These are phyloP conservation scores for Prunus mume DNA, from an alignment of 306 rosid genomes.

Conservation along the genomic window DNA sequence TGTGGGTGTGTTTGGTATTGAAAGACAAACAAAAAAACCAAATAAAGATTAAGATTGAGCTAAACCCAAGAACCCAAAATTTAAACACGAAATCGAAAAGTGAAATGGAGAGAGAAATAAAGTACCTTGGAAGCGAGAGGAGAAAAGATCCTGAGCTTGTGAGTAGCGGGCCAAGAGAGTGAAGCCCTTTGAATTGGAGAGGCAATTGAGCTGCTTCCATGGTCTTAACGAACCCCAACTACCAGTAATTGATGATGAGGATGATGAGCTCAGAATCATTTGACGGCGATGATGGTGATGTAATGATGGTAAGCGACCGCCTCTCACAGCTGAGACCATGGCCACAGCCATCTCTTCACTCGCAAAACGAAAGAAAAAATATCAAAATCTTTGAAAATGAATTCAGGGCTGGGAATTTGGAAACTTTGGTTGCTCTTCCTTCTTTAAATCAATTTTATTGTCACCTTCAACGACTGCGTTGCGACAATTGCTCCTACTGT, in stretches of 20 bases:
- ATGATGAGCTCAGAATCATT: neutral
- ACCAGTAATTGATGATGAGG: constrained; percentile 11
- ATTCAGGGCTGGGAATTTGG: neutral
- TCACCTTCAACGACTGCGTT: neutral
- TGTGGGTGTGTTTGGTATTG: neutral
- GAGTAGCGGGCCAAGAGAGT: constrained; percentile 67
- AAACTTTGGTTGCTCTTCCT: neutral
- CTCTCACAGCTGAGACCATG: constrained; percentile 65
- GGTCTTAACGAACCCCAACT: constrained; percentile 19
- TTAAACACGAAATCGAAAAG: neutral
- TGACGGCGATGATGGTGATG: constrained; percentile 39
- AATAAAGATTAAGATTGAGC: neutral
- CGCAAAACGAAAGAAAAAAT: neutral
- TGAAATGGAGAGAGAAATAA: neutral
- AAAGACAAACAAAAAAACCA: neutral
- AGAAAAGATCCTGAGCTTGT: constrained; percentile 65
- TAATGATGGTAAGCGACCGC: constrained; percentile 45
- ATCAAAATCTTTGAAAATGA: neutral
- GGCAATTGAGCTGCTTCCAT: constrained; percentile 27
- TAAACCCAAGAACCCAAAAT: neutral
- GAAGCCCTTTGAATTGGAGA: constrained; percentile 42
- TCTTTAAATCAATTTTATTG: neutral
- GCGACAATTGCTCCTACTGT: neutral
- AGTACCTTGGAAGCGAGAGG: constrained; percentile 75
- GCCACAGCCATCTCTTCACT: constrained; percentile 53